phyloP scores from a whole-genome alignment of 257 asterid genomes.

The Linderniella brevidens region DNA sequence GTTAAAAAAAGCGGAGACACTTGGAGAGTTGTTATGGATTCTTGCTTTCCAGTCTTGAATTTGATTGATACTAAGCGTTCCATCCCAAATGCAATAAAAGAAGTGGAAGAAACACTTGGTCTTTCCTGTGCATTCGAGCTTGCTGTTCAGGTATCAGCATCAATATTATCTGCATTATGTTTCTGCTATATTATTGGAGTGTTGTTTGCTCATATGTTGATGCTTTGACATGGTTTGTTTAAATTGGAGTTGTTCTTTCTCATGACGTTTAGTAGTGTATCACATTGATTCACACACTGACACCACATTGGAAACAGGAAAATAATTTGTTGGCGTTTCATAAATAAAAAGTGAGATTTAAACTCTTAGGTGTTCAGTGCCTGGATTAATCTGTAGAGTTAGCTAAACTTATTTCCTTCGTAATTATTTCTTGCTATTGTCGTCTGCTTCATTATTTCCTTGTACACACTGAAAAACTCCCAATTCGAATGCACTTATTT shows the following conservation, averaged over 20 bases:
- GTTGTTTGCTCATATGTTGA: no score
- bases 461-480: no score
- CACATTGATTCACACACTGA: neutral
- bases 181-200: neutral
- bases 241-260: no score
- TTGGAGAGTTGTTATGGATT: conserved; percentile 85
- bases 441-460: no score
- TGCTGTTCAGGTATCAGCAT: conserved; percentile 72
- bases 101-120: conserved; percentile 88
- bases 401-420: no score
- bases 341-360: no score
- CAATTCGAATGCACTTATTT: no score
- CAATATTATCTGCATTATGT: conserved; percentile 1
- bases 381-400: no score
- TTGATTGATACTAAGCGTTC: conserved; percentile 66
- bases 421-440: no score
- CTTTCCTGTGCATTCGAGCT: conserved; percentile 97
- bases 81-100: conserved; percentile 72
- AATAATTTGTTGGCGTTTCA: no score
- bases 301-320: neutral
- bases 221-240: no score
- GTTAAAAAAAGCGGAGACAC: conserved; percentile 76
- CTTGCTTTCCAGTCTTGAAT: conserved; percentile 72
- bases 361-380: no score
- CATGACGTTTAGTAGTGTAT: neutral